These are phyloP conservation scores for Ceratocystis harringtonii DNA, from an alignment of 2,329 filamentous ascomycete species.

Conservation along the genomic window DNA sequence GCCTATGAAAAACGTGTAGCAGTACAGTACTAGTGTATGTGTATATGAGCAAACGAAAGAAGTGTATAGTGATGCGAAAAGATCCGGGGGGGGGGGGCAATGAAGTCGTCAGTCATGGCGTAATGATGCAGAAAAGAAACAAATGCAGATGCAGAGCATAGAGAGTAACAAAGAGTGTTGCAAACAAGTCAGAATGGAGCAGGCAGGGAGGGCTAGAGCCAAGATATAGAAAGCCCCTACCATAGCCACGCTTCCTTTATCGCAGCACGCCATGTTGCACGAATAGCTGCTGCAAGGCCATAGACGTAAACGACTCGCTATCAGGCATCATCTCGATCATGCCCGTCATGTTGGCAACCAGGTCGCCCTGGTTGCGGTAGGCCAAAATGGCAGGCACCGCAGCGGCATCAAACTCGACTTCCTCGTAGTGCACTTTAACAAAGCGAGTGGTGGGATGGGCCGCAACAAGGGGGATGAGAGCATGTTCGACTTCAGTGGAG, in stretches of 20 bases:
- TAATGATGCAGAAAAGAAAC: not conserved
- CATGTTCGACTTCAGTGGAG: slow-evolving; percentile 63
- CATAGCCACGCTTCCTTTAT: not conserved
- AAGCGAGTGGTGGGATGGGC: slow-evolving; percentile 63
- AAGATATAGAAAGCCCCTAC: not conserved
- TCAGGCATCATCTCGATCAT: slow-evolving; percentile 74
- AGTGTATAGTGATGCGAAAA: slow-evolving; percentile 5
- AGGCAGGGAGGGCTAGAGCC: not conserved
- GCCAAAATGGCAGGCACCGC: slow-evolving; percentile 77
- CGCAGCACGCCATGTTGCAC: slow-evolving; percentile 36
- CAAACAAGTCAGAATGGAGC: not conserved
- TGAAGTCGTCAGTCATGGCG: not conserved
- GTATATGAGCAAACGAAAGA: slow-evolving; percentile 5
- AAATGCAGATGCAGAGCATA: not conserved
- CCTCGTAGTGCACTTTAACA: slow-evolving; percentile 76
- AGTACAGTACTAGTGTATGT: not conserved
- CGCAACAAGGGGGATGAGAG: slow-evolving; percentile 58
- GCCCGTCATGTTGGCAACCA: slow-evolving; percentile 80
- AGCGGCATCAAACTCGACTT: slow-evolving; percentile 86
- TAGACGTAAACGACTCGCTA: slow-evolving; percentile 42
- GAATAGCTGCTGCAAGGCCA: slow-evolving; percentile 38
- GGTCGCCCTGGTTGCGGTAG: slow-evolving; percentile 73
- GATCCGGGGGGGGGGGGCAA: not conserved
- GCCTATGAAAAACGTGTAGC: not conserved
- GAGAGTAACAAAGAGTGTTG: not conserved